Evolutionary conservation across 192 early-diverging fungal genomes (phyloP).

Genomic region (Physocladia obscura): DNA sequence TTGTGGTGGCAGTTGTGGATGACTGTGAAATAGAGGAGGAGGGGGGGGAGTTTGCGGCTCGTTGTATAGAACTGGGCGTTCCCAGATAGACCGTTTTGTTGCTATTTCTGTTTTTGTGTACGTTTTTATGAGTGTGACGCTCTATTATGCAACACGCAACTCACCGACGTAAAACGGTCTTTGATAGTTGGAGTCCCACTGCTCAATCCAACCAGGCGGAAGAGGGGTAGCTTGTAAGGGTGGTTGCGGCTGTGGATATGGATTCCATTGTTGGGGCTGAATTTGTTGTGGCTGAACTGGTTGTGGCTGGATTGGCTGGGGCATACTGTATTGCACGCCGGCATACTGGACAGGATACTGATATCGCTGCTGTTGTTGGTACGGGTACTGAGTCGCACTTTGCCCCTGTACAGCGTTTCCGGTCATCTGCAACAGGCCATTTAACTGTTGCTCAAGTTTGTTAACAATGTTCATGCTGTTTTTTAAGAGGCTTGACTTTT

Average conservation of each 20-base stretch:
- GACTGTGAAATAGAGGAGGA: background rate
- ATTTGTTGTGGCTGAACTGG: too few relatives aligned
- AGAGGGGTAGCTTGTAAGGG: background rate
- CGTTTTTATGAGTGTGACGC: background rate
- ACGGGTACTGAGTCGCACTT: too few relatives aligned
- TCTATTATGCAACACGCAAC: background rate
- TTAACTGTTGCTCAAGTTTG: too few relatives aligned
- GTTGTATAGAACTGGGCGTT: background rate
- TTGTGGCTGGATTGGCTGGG: too few relatives aligned
- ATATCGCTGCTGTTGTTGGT: too few relatives aligned
- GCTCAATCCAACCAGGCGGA: conserved; percentile 10
- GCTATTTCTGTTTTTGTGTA: background rate
- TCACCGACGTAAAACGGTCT: conserved; percentile 6
- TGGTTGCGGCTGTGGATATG: background rate
- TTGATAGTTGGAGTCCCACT: background rate
- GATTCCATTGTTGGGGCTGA: too few relatives aligned
- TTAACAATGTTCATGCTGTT: too few relatives aligned
- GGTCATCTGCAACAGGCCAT: too few relatives aligned
- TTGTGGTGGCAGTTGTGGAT: background rate
- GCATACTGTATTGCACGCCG: too few relatives aligned
- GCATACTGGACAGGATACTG: too few relatives aligned
- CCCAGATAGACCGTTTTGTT: background rate
- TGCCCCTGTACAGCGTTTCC: too few relatives aligned
- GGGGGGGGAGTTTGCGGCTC: background rate
- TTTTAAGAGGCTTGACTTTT: too few relatives aligned